phyloP scores from a whole-genome alignment of 768 basidiomycete genomes.

The Tylopilus rubrobrunneus region DNA sequence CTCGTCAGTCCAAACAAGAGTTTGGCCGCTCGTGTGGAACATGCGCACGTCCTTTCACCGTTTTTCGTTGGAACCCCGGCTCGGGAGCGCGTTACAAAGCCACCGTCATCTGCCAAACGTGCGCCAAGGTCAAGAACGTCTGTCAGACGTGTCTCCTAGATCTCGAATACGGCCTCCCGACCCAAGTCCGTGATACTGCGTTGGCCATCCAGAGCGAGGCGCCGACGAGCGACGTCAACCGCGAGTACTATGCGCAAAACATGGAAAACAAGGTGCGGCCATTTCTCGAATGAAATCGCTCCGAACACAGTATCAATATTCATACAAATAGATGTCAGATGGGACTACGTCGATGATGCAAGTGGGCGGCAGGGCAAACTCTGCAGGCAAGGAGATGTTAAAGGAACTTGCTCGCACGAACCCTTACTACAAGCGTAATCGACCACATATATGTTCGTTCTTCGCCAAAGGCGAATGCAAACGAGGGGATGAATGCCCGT shows the following conservation, averaged over 20 bases:
- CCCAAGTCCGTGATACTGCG: slow-evolving; percentile 96
- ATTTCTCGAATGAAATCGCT: background rate
- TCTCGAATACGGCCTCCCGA: slow-evolving; percentile 92
- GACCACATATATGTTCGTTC: slow-evolving; percentile 92
- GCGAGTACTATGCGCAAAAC: slow-evolving; percentile 93
- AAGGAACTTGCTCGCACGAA: slow-evolving; percentile 93
- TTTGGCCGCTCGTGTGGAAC: slow-evolving; percentile 96
- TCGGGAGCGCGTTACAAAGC: slow-evolving; percentile 92
- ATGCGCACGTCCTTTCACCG: slow-evolving; percentile 93
- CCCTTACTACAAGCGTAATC: slow-evolving; percentile 96
- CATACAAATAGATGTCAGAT: slow-evolving; percentile 54
- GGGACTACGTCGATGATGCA: slow-evolving; percentile 61
- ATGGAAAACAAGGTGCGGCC: slow-evolving; percentile 71
- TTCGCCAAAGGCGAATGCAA: slow-evolving; percentile 94
- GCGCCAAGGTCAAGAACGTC: slow-evolving; percentile 92
- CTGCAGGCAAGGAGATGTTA: slow-evolving; percentile 94
- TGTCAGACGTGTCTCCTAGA: slow-evolving; percentile 98
- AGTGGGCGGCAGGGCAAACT: slow-evolving; percentile 52
- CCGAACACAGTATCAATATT: background rate
- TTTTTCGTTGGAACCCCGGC: slow-evolving; percentile 99
- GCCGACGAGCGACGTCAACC: slow-evolving; percentile 95
- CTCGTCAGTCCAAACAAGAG: slow-evolving; percentile 96
- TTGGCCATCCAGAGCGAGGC: slow-evolving; percentile 81
- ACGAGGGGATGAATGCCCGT: slow-evolving; percentile 90
- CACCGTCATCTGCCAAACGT: slow-evolving; percentile 96